A percentile compares a stretch with the other conserved stretches of the same genome.
Conservation (phyloP, 768 basidiomycete genomes). For the Lactarius akahatsu region DNA sequence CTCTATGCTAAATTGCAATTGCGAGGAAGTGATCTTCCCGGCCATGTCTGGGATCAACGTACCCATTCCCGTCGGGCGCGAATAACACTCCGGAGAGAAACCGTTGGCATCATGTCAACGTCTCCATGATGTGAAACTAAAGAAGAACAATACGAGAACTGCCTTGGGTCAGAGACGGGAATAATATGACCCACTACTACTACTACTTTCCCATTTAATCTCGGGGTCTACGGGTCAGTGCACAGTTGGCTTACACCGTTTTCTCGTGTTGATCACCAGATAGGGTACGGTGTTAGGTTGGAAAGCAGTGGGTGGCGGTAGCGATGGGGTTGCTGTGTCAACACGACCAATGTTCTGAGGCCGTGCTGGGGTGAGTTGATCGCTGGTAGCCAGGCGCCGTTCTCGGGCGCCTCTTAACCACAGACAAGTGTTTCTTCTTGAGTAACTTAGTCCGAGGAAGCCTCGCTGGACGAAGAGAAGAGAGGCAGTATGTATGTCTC, state of each 20-base stretch:
- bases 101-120: not conserved
- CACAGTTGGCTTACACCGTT: not conserved
- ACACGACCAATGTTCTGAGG: not conserved
- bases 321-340: not conserved
- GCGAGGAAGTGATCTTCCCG: not conserved
- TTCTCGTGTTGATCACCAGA: not conserved
- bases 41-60: not conserved
- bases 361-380: not conserved
- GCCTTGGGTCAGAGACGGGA: not conserved
- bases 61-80: not conserved
- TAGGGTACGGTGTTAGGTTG: not conserved
- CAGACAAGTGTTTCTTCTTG: not conserved
- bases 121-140: not conserved
- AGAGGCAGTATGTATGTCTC: not conserved
- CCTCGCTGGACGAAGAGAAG: too few species aligned
- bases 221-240: not conserved
- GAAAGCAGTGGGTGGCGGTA: not conserved
- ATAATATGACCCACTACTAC: not conserved
- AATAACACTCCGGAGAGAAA: not conserved
- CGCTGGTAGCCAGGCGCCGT: too few species aligned
- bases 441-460: too few species aligned
- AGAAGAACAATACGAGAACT: not conserved
- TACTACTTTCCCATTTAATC: not conserved
- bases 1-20: not conserved
- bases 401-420: not conserved